A percentile compares a stretch with the other conserved stretches of the same genome.
phyloP scores from a whole-genome alignment of 495 filamentous ascomycete species.

The Neurospora cerealis region DNA sequence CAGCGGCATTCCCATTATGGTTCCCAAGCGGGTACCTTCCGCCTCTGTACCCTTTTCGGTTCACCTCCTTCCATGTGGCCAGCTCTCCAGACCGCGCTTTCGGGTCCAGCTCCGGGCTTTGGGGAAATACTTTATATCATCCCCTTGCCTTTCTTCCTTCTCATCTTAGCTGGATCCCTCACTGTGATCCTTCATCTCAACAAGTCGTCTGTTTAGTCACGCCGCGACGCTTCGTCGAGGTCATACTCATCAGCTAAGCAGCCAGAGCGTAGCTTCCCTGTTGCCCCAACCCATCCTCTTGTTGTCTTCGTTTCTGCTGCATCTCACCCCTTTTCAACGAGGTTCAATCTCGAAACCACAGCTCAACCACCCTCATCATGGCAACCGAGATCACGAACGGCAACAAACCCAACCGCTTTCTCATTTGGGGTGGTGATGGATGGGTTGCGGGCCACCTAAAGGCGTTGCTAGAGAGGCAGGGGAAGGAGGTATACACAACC shows the following conservation, averaged over 20 bases:
- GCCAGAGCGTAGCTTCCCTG: neutral
- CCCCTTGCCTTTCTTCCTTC: neutral
- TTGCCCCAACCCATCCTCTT: neutral
- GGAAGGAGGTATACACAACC: conserved; percentile 48
- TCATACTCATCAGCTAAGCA: neutral
- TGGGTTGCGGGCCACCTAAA: conserved; percentile 59
- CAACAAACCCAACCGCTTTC: conserved; percentile 30
- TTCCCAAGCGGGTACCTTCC: neutral
- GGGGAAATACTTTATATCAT: neutral
- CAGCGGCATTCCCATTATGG: neutral
- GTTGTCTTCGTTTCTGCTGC: neutral
- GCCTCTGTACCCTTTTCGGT: neutral
- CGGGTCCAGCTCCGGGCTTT: neutral
- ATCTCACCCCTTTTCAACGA: neutral
- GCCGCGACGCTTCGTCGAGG: neutral
- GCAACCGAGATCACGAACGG: conserved; percentile 14
- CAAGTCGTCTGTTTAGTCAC: neutral
- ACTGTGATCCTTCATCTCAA: neutral
- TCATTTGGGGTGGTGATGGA: conserved; percentile 53
- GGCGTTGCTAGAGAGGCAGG: conserved; percentile 48
- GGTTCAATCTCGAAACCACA: neutral
- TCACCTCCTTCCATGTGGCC: neutral
- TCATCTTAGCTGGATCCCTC: neutral
- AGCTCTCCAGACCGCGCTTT: neutral
- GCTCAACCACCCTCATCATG: conserved; percentile 9